Conservation (phyloP, 2,329 filamentous ascomycete genomes). For the Neophaeococcomyces aloes region DNA sequence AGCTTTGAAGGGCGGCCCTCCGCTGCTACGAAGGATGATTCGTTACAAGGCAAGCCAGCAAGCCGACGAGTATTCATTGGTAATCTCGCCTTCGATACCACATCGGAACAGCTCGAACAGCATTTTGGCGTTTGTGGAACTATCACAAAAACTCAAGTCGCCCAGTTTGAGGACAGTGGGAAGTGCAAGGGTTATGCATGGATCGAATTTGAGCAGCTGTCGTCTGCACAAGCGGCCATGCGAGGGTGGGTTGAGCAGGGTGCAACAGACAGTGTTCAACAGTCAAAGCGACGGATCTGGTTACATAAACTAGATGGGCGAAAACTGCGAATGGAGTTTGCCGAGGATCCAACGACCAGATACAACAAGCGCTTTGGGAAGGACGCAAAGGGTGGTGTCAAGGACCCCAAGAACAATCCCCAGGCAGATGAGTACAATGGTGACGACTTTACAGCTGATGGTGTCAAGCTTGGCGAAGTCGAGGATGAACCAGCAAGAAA, state of each 20-base stretch:
- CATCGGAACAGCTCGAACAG: constrained; percentile 65
- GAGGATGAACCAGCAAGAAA: constrained; percentile 21
- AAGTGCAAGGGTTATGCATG: constrained; percentile 98
- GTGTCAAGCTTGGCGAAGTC: constrained; percentile 20
- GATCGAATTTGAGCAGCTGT: constrained; percentile 77
- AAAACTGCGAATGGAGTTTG: constrained; percentile 77
- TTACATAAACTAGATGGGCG: constrained; percentile 75
- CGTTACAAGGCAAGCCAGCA: constrained; percentile 47
- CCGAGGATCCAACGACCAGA: constrained; percentile 75
- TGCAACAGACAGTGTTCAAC: constrained; percentile 31
- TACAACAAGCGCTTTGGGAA: constrained; percentile 94
- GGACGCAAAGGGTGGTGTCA: constrained; percentile 38
- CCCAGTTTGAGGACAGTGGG: constrained; percentile 90
- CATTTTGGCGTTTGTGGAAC: constrained; percentile 80
- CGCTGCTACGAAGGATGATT: constrained; percentile 34
- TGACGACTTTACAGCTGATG: constrained; percentile 10
- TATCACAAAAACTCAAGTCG: constrained; percentile 73
- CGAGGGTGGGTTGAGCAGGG: constrained; percentile 62
- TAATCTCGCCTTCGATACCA: constrained; percentile 73
- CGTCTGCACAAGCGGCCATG: constrained; percentile 64
- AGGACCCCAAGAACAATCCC: not conserved
- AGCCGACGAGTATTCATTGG: constrained; percentile 80
- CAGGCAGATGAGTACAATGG: constrained; percentile 17
- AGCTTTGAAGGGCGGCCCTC: constrained; percentile 83
- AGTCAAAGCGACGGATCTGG: constrained; percentile 59